phyloP scores from a whole-genome alignment of 2,329 filamentous ascomycete species.

The Chaetothyriales sp. region DNA sequence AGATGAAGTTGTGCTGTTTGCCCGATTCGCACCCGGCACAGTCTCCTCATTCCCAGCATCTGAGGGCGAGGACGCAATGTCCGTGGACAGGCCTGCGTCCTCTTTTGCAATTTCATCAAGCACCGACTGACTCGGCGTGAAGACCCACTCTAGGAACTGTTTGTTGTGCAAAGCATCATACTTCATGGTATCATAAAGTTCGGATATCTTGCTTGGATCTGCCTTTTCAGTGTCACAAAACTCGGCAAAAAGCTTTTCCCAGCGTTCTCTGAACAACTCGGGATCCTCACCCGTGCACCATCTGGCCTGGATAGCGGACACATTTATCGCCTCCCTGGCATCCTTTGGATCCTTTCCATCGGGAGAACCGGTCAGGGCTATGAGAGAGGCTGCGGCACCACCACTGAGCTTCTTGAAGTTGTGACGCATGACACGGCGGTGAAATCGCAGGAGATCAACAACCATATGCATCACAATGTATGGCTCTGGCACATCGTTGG shows the following conservation, averaged over 20 bases:
- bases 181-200: slow-evolving; percentile 99
- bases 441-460: slow-evolving; percentile 94
- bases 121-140: slow-evolving; percentile 59
- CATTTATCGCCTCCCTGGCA: slow-evolving; percentile 33
- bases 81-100: slow-evolving; percentile 9
- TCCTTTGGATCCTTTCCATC: slow-evolving; percentile 10
- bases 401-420: slow-evolving; percentile 73
- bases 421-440: slow-evolving; percentile 83
- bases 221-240: slow-evolving; percentile 97
- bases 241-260: slow-evolving; percentile 95
- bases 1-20: slow-evolving; percentile 8
- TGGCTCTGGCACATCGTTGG: slow-evolving; percentile 80
- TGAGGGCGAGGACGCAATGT: background rate
- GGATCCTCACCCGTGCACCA: slow-evolving; percentile 97
- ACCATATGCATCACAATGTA: slow-evolving; percentile 84
- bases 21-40: background rate
- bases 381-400: slow-evolving; percentile 44
- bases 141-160: slow-evolving; percentile 93
- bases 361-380: slow-evolving; percentile 14
- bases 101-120: slow-evolving; percentile 17
- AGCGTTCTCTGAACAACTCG: slow-evolving; percentile 85
- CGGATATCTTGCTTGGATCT: slow-evolving; percentile 95
- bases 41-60: slow-evolving; percentile 5
- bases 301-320: slow-evolving; percentile 63
- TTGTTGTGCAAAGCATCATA: slow-evolving; percentile 96